A percentile compares a stretch with the other conserved stretches of the same genome.
Conservation (phyloP, 2,329 filamentous ascomycete species). For the Diaporthe citrichinensis region DNA sequence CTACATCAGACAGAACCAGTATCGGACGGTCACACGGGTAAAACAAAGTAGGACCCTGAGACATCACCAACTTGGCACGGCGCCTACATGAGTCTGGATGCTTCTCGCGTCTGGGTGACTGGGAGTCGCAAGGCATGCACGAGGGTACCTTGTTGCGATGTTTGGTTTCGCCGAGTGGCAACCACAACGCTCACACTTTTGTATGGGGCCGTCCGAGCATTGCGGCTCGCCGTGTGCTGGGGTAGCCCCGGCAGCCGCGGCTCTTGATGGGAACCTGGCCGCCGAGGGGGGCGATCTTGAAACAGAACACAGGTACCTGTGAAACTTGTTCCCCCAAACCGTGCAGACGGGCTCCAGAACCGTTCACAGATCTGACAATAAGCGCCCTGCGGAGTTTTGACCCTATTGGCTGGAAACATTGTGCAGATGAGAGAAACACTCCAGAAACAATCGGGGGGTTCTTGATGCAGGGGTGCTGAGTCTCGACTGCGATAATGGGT, state of each 20-base stretch:
- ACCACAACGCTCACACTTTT: slow-evolving; percentile 22
- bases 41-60: slow-evolving; percentile 26
- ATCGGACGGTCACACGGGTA: slow-evolving; percentile 30
- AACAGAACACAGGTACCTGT: slow-evolving; percentile 25
- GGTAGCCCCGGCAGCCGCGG: slow-evolving; percentile 7
- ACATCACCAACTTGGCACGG: slow-evolving; percentile 27
- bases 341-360: neutral
- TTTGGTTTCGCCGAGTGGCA: slow-evolving; percentile 28
- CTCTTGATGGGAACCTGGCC: neutral
- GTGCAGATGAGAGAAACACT: slow-evolving; percentile 32
- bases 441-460: slow-evolving; percentile 23
- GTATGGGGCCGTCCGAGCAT: slow-evolving; percentile 16
- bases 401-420: slow-evolving; percentile 27
- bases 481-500: neutral
- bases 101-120: neutral
- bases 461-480: slow-evolving; percentile 15
- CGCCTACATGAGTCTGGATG: slow-evolving; percentile 28
- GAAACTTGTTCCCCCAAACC: slow-evolving; percentile 26
- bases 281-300: slow-evolving; percentile 24
- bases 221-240: slow-evolving; percentile 12
- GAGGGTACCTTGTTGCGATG: neutral
- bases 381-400: slow-evolving; percentile 18
- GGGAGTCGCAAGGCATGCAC: neutral
- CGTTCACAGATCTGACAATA: slow-evolving; percentile 6
- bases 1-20: slow-evolving; percentile 26